phyloP scores from a whole-genome alignment of 306 rosid species.

The Vicia sativa region DNA sequence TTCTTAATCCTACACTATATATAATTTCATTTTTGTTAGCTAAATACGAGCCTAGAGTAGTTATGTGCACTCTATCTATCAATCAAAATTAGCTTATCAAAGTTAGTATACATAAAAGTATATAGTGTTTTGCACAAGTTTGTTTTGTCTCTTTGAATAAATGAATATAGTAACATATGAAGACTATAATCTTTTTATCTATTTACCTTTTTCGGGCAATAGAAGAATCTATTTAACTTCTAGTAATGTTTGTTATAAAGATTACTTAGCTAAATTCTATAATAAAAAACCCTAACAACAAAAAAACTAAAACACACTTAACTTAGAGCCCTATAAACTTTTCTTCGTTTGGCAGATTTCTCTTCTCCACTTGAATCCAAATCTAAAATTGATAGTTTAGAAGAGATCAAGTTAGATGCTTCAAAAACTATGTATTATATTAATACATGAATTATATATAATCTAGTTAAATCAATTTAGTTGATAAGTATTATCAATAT shows the following conservation, averaged over 20 bases:
- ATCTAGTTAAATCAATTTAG: too few species aligned
- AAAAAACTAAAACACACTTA: not conserved
- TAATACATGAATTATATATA: too few species aligned
- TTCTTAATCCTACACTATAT: too few species aligned
- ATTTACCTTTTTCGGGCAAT: not conserved
- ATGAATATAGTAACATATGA: constrained; percentile 17
- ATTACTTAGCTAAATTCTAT: not conserved
- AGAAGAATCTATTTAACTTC: constrained; percentile 16
- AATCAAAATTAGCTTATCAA: constrained; percentile 46
- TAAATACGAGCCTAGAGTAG: not conserved
- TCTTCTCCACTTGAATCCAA: constrained; percentile 19
- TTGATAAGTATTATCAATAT: too few species aligned
- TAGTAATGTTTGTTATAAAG: constrained; percentile 1
- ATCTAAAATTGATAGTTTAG: constrained; percentile 19
- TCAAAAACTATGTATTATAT: not conserved
- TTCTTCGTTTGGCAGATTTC: not conserved
- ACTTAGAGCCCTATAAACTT: too few species aligned
- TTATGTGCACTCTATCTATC: constrained; percentile 13
- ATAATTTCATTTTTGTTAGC: constrained; percentile 17
- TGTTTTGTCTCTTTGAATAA: constrained; percentile 28
- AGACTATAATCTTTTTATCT: not conserved
- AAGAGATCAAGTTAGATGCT: constrained; percentile 28
- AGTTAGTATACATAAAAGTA: constrained; percentile 19
- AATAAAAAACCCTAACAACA: constrained; percentile 7
- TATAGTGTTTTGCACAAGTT: constrained; percentile 15